Conservation (phyloP, 768 basidiomycete species). For the Rhodotorula babjevae region DNA sequence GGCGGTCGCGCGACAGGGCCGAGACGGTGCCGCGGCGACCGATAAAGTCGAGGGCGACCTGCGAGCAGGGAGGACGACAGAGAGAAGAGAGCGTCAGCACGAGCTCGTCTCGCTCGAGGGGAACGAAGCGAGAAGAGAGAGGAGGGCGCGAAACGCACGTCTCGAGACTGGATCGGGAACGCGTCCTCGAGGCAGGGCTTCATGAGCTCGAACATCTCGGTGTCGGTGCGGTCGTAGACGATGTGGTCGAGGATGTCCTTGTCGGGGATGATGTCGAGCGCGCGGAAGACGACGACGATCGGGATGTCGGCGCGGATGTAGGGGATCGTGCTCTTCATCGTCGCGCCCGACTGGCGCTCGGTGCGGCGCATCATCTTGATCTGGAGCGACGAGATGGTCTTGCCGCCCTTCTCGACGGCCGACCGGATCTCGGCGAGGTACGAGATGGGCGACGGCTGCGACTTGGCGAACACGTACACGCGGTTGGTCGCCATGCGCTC, state of each 20-base stretch:
- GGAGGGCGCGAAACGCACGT: conserved; percentile 53
- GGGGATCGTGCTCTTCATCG: conserved; percentile 94
- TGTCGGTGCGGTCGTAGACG: conserved; percentile 89
- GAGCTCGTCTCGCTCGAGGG: no score
- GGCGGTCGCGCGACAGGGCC: conserved; percentile 82
- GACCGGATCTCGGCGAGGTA: conserved; percentile 96
- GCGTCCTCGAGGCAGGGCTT: conserved; percentile 98
- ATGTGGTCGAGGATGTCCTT: conserved; percentile 97
- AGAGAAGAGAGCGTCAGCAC: neutral
- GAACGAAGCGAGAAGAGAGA: neutral
- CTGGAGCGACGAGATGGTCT: conserved; percentile 95
- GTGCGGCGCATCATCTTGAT: conserved; percentile 74
- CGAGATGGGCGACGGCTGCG: conserved; percentile 88
- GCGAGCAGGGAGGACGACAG: no score
- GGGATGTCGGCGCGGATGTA: conserved; percentile 98
- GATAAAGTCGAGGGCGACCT: conserved; percentile 88
- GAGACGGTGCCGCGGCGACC: conserved; percentile 95
- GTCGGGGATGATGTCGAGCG: conserved; percentile 93
- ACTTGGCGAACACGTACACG: conserved; percentile 98
- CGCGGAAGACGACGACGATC: conserved; percentile 98
- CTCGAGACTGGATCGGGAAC: conserved; percentile 95
- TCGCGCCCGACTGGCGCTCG: conserved; percentile 53
- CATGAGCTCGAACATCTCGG: conserved; percentile 93
- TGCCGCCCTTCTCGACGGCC: conserved; percentile 95
- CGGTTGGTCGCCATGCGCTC: conserved; percentile 99